phyloP scores from a whole-genome alignment of 805 yeast genomes.

The Pichia ethanolica region DNA sequence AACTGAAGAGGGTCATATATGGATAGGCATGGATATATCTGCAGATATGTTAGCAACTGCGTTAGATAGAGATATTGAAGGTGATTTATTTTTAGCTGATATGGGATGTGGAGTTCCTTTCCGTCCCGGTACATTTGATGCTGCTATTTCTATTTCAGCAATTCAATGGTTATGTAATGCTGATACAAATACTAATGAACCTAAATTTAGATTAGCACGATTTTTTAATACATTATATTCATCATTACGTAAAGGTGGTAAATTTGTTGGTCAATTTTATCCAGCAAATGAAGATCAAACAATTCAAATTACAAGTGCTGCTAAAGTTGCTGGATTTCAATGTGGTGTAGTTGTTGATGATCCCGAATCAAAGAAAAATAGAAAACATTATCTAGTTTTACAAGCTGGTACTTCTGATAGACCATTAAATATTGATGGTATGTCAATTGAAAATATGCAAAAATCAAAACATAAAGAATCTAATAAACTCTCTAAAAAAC shows the following conservation, averaged over 20 bases:
- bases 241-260: constrained; percentile 85
- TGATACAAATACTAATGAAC: constrained; percentile 74
- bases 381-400: constrained; percentile 82
- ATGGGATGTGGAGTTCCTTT: constrained; percentile 94
- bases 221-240: constrained; percentile 89
- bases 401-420: constrained; percentile 79
- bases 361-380: constrained; percentile 86
- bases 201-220: constrained; percentile 67
- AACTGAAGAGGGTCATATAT: constrained; percentile 85
- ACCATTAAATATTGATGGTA: constrained; percentile 70
- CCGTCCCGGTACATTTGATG: constrained; percentile 93
- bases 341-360: constrained; percentile 94
- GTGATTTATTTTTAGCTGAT: constrained; percentile 86
- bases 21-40: constrained; percentile 96
- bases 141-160: constrained; percentile 90
- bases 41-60: constrained; percentile 96
- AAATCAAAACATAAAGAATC: constrained; percentile 14
- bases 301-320: constrained; percentile 69
- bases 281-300: constrained; percentile 86
- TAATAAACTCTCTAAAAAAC: constrained; percentile 38
- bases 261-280: constrained; percentile 94
- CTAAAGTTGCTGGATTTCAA: constrained; percentile 90
- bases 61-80: constrained; percentile 84
- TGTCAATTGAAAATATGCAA: constrained; percentile 63
- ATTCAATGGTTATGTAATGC: constrained; percentile 99